A percentile compares a stretch with the other conserved stretches of the same genome.
Conservation (phyloP, 257 asterid genomes). For the Solanum dulcamara region DNA sequence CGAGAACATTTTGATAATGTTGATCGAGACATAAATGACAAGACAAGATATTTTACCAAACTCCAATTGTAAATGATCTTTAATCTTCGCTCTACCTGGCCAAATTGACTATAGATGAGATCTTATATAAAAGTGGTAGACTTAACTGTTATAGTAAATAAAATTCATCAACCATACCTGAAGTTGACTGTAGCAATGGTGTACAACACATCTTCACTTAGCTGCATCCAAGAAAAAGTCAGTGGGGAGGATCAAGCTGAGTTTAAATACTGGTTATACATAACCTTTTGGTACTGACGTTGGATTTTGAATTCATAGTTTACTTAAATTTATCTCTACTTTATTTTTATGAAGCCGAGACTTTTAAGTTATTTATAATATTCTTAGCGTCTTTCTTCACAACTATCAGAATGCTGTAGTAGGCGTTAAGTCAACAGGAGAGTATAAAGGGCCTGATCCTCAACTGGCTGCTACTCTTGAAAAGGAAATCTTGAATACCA, state of each 20-base stretch:
- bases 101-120: background rate
- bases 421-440: slow-evolving; percentile 52
- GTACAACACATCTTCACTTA: no score
- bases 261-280: background rate
- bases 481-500: slow-evolving; percentile 79
- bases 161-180: background rate
- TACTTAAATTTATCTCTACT: background rate
- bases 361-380: background rate
- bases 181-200: background rate
- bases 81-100: background rate
- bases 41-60: background rate
- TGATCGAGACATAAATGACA: background rate
- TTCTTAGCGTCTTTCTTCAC: background rate
- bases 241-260: background rate
- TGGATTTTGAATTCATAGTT: background rate
- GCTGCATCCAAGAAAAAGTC: background rate
- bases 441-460: slow-evolving; percentile 88
- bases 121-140: background rate
- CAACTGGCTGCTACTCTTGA: slow-evolving; percentile 97
- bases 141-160: background rate
- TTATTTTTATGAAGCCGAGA: background rate
- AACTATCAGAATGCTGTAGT: slow-evolving; percentile 37
- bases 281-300: background rate
- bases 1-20: background rate
- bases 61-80: background rate